These are phyloP conservation scores for Eremothecium gossypii DNA, from an alignment of 1,139 yeast genomes.

Conservation along the genomic window DNA sequence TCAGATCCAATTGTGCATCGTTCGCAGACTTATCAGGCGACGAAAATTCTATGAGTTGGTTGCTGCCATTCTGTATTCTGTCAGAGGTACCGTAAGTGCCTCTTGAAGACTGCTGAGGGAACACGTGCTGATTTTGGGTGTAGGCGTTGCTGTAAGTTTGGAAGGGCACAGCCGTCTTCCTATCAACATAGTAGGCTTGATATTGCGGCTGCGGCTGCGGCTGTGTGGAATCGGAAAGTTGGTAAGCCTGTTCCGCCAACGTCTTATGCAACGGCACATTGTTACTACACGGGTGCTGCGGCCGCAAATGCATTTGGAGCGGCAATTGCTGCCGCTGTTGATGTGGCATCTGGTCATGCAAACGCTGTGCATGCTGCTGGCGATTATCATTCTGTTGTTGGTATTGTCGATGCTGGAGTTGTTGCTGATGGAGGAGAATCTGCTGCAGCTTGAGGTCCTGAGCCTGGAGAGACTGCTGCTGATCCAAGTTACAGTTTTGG, in stretches of 20 bases:
- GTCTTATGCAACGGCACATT: neutral
- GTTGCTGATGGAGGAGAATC: neutral
- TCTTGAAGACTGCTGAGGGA: neutral
- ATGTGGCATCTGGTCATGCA: slow-evolving; percentile 4
- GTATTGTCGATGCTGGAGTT: slow-evolving; percentile 4
- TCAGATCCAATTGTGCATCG: slow-evolving; percentile 12
- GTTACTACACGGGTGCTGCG: neutral
- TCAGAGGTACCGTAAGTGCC: no score
- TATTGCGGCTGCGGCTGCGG: slow-evolving; percentile 16
- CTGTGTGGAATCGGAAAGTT: slow-evolving; percentile 3
- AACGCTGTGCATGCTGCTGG: slow-evolving; percentile 3
- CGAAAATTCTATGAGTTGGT: neutral
- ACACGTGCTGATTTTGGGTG: neutral
- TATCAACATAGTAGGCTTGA: slow-evolving; percentile 1
- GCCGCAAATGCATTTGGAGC: slow-evolving; percentile 2
- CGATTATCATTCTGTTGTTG: slow-evolving; percentile 4
- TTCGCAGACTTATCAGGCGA: neutral
- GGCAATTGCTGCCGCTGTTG: neutral
- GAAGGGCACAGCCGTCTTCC: slow-evolving; percentile 1
- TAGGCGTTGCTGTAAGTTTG: neutral
- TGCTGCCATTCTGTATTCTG: no score
- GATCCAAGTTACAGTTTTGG: no score
- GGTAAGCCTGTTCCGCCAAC: slow-evolving; percentile 5
- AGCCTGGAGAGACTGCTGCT: neutral
- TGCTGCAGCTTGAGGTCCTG: slow-evolving; percentile 1